phyloP scores from a whole-genome alignment of 768 basidiomycete genomes.

The Lactarius evosmus region DNA sequence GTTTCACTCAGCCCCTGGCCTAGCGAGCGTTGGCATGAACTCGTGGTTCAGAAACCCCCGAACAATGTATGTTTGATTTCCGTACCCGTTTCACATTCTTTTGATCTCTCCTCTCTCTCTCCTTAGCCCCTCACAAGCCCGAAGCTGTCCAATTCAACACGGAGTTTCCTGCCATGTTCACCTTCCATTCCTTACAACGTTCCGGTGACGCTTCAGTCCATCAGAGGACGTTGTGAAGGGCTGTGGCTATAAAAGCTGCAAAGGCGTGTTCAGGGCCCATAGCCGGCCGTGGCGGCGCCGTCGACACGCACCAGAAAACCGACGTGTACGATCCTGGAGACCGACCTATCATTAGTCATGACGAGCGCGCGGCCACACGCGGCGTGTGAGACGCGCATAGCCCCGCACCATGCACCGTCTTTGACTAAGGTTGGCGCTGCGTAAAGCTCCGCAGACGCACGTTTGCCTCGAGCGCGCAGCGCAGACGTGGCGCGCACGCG shows the following conservation, averaged over 20 bases:
- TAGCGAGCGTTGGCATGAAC: not conserved
- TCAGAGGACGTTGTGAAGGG: conserved; percentile 11
- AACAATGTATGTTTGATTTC: not conserved
- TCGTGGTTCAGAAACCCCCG: conserved; percentile 14
- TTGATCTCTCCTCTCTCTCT: not conserved
- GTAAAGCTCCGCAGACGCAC: conserved; percentile 9
- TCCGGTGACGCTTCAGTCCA: not conserved
- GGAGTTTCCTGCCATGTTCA: not conserved
- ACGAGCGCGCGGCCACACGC: conserved; percentile 10
- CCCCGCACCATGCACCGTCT: not conserved
- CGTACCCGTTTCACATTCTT: not conserved
- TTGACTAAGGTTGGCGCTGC: not conserved
- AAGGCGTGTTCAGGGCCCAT: conserved; percentile 3
- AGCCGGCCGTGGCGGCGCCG: not conserved
- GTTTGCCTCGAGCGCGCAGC: conserved; percentile 19
- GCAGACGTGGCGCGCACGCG: conserved; percentile 18
- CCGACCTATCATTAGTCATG: not conserved
- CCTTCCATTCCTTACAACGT: not conserved
- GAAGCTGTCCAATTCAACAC: not conserved
- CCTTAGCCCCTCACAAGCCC: not conserved
- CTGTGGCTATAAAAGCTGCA: not conserved
- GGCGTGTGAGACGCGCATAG: conserved; percentile 1
- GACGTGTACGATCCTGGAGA: not conserved
- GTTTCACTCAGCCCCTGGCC: not conserved
- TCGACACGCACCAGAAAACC: conserved; percentile 5